These are phyloP conservation scores for Eragrostis curvula DNA, from an alignment of 176 grass and related monocot genomes.

Conservation along the genomic window DNA sequence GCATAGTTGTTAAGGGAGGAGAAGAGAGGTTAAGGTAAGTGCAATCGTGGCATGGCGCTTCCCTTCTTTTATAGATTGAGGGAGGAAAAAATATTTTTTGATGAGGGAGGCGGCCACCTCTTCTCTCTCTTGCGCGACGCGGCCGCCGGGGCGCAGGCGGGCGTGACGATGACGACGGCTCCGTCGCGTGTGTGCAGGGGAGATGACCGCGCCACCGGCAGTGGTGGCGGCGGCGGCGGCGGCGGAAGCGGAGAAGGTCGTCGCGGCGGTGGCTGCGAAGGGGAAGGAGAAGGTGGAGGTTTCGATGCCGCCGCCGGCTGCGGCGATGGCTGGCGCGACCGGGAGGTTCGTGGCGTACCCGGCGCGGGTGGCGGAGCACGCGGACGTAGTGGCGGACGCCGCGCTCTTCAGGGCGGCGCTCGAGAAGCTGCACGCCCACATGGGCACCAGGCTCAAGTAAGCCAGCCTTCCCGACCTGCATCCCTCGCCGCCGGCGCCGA, in stretches of 20 bases:
- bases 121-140: not conserved
- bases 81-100: not conserved
- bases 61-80: conserved; percentile 10
- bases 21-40: conserved; percentile 31
- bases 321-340: not conserved
- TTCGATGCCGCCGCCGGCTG: not conserved
- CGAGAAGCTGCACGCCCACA: conserved; percentile 58
- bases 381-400: conserved; percentile 44
- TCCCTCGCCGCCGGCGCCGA: conserved; percentile 10
- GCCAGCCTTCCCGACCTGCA: not conserved
- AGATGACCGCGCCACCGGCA: conserved; percentile 26
- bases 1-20: conserved; percentile 17
- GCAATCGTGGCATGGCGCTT: conserved; percentile 38
- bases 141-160: not conserved
- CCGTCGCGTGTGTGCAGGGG: conserved; percentile 54
- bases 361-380: conserved; percentile 39
- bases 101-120: not conserved
- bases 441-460: conserved; percentile 61
- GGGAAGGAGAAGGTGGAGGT: conserved; percentile 49
- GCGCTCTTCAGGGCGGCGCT: conserved; percentile 52
- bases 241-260: not conserved
- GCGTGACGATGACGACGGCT: conserved; percentile 40
- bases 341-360: conserved; percentile 48
- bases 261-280: conserved; percentile 6
- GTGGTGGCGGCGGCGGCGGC: too few relatives aligned